Base-by-base conservation (phyloP, 1,284 basidiomycete genomes). In the Microbotryum violaceum region DNA sequence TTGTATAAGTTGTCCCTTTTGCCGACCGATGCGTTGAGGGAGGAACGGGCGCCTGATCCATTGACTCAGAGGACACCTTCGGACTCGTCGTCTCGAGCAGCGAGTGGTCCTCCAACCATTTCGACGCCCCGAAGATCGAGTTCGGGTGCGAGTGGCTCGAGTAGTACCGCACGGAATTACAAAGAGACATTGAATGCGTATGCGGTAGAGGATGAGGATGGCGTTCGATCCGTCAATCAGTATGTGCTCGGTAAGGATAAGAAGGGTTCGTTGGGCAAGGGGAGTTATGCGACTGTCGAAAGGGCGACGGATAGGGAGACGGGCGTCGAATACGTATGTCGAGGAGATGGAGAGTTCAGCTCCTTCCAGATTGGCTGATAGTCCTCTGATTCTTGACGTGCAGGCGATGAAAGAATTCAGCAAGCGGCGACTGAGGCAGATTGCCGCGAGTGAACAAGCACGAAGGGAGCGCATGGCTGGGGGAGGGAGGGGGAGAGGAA, bases 391-490 rank as follows among this genome's bases (percentile, higher is more conserved):
- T 56, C 25, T 14, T 5, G n/a, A 47, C 45, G 21, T 20, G 5
- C 57, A 68, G 67, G 71, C 71, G 1, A 68, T 71, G 47, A 72
- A 72, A 54, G 70, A 72, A 57, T 72, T 72, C 47, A 68, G 65
- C n/a, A 72, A 72, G 54, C 49, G 59, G 5, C 58, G 66, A 4
- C 46, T 72, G 57, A 61, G 66, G 25, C 63, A 69, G 55, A 62
- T 61, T n/a, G 63, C 62, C 2, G 56, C 65, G 12, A 57, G 58
- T 4, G 63, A 64, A 46, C 57, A 60, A 2, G 49, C 44, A 9
- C 54, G 61, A 18, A n/a, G 64, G 3, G 60, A 64, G 10, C 52
- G 64, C 9, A 6, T 59, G 20, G 52, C 64, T 25, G 57, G 33
- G 16, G 42, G 61, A 9, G 42, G 37, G 9, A 46, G 31, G 29